Base-by-base conservation (phyloP, 2,329 filamentous ascomycete genomes). In the Colletotrichum melonis region DNA sequence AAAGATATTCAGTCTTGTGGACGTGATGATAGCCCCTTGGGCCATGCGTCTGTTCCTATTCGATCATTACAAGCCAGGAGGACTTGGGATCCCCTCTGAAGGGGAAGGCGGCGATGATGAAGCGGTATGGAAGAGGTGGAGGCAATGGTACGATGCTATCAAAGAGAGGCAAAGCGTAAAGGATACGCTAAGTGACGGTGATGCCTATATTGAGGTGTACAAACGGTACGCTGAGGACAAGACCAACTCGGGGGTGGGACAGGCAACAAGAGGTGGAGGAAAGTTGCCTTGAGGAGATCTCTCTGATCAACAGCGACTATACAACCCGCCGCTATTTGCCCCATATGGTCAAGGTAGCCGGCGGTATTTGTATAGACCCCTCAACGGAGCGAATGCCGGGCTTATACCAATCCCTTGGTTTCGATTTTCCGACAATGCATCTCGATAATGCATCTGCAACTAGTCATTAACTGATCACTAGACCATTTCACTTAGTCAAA, bases 11-110 rank as follows among this genome's bases (percentile, higher is more conserved):
- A 88, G 88, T 67, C 82, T 95, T 24, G 89, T 94, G 16, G 94
- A 96, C 80, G 85, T 95, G 28, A 88, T 90, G 74, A 83, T 95
- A 3, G 93, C 91, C 49, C 93, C 93, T 0, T 95, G 93, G 93
- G 91, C 91, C 0, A 88, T 91, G 77, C 86, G 93, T 16, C 79
- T 95, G 24, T 95, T 93, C 85, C 83, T 94, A 6, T 92, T 95
- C 76, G 92, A 95, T 76, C 88, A 94, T 75, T 95, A 92, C 79
- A 95, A 95, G 78, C 78, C 82, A 0, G 88, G 88, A 0, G 89
- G 89, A 0, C 75, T 86, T 2, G 86, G 86, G 0, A 83, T 90
- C 28, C 86, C 87, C 1, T 71, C 67, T 0, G 63, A 78, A 42
- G 75, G 75, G 3, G 65, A 77, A 19, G 76, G 71, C 12, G 76